Evolutionary conservation across 108 stramenopile species (phyloP).

Genomic region (Nitzschia sp.): DNA sequence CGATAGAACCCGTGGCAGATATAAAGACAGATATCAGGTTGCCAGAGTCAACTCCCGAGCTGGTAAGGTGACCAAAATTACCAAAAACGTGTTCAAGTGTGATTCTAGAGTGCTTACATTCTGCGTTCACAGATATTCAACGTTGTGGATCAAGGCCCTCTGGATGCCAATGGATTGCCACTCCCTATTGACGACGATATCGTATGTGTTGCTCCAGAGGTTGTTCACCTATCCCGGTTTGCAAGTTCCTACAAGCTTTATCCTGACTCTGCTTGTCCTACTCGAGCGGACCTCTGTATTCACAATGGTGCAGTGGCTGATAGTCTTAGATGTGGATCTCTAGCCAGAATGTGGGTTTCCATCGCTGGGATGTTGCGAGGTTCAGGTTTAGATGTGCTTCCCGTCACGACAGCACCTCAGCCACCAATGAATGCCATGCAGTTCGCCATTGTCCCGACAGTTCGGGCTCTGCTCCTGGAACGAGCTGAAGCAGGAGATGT

Average conservation of each 20-base stretch:
- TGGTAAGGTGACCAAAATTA: not conserved
- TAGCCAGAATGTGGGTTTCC: constrained; percentile 78
- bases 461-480: constrained; percentile 60
- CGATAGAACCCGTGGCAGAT: not conserved
- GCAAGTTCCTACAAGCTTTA: constrained; percentile 66
- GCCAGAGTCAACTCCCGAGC: constrained; percentile 22
- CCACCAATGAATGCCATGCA: constrained; percentile 52
- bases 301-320: constrained; percentile 70
- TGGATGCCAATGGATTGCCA: constrained; percentile 47
- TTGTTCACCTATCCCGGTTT: constrained; percentile 77
- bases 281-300: constrained; percentile 66
- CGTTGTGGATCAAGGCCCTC: constrained; percentile 69
- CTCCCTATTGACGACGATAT: constrained; percentile 16
- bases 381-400: constrained; percentile 50
- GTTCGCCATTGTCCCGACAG: constrained; percentile 63
- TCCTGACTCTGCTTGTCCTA: constrained; percentile 41
- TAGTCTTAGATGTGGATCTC: constrained; percentile 44
- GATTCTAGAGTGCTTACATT: not conserved
- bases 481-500: constrained; percentile 85
- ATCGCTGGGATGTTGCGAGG: constrained; percentile 60
- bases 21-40: constrained; percentile 3
- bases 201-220: constrained; percentile 68
- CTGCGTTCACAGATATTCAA: constrained; percentile 42
- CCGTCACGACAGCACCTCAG: constrained; percentile 9
- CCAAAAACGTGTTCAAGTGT: not conserved